Conservation (phyloP, 2,329 filamentous ascomycete genomes). For the Colletotrichum siamense region DNA sequence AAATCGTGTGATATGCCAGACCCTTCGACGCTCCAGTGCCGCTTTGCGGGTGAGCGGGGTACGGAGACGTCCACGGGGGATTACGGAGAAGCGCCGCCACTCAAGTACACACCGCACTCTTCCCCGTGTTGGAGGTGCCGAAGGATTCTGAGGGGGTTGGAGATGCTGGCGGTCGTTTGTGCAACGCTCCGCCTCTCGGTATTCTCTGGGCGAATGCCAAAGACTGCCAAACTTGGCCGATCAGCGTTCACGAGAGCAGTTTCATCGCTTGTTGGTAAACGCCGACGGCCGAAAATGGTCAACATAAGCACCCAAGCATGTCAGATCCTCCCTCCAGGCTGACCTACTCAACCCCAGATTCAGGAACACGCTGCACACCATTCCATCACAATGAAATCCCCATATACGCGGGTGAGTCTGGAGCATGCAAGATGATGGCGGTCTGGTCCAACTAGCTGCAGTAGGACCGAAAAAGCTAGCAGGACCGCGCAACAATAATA, state of each 20-base stretch:
- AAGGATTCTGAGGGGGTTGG: conserved; percentile 3
- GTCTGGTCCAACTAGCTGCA: background rate
- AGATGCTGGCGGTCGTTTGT: background rate
- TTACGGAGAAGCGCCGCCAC: background rate
- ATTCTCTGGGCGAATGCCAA: background rate
- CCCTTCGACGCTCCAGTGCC: background rate
- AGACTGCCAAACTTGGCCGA: background rate
- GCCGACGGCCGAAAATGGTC: background rate
- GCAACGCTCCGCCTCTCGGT: background rate
- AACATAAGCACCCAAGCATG: background rate
- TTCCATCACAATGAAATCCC: background rate
- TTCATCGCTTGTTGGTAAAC: background rate
- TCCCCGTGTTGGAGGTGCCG: background rate
- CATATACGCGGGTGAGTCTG: background rate
- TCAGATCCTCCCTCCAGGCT: background rate
- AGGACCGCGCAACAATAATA: background rate
- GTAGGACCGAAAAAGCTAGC: background rate
- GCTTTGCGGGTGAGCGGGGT: background rate
- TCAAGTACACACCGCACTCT: background rate
- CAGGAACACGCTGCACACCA: background rate
- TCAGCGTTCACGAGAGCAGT: background rate
- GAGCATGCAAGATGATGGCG: background rate
- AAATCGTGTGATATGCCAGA: background rate
- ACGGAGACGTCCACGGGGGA: background rate
- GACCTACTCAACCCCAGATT: background rate